Evolutionary conservation across 345 rosid species (phyloP).

Genomic region (Hibiscus syriacus): DNA sequence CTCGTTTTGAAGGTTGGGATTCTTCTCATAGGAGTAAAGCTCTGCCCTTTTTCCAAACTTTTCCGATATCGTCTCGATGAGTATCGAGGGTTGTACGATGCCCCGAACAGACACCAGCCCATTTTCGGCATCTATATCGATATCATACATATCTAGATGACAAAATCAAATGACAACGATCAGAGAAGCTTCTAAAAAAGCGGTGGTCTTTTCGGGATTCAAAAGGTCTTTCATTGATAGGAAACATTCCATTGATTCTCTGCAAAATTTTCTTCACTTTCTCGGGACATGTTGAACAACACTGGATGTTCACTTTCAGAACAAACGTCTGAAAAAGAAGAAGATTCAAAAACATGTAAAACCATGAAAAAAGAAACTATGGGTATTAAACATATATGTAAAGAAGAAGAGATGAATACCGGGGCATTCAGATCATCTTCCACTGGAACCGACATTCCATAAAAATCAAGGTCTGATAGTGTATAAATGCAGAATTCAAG

Average conservation of each 20-base stretch:
- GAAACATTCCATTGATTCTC: slow-evolving; percentile 21
- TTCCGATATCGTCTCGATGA: neutral
- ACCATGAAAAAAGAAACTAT: neutral
- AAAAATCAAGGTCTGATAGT: too few relatives aligned
- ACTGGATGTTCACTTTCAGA: slow-evolving; percentile 6
- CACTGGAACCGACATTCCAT: too few relatives aligned
- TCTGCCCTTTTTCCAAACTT: slow-evolving; percentile 12
- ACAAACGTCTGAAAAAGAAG: slow-evolving; percentile 16
- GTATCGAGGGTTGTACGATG: slow-evolving; percentile 6
- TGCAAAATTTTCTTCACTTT: slow-evolving; percentile 14
- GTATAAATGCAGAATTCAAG: too few relatives aligned
- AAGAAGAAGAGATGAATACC: too few relatives aligned
- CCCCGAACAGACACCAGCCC: slow-evolving; percentile 17
- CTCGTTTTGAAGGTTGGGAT: neutral
- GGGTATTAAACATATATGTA: neutral
- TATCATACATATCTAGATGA: slow-evolving; percentile 12
- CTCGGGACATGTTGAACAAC: slow-evolving; percentile 11
- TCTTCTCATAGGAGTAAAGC: slow-evolving; percentile 14
- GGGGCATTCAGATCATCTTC: too few relatives aligned
- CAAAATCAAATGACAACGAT: neutral
- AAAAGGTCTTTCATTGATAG: too few relatives aligned
- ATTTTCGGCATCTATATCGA: slow-evolving; percentile 8
- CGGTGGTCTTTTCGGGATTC: too few relatives aligned
- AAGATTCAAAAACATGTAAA: neutral
- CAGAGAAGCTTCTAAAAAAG: neutral